Evolutionary conservation across 148 eudicot genomes (phyloP), one percentile per base, ranked within the genome.

Genomic region (Chenopodium suecicum): DNA sequence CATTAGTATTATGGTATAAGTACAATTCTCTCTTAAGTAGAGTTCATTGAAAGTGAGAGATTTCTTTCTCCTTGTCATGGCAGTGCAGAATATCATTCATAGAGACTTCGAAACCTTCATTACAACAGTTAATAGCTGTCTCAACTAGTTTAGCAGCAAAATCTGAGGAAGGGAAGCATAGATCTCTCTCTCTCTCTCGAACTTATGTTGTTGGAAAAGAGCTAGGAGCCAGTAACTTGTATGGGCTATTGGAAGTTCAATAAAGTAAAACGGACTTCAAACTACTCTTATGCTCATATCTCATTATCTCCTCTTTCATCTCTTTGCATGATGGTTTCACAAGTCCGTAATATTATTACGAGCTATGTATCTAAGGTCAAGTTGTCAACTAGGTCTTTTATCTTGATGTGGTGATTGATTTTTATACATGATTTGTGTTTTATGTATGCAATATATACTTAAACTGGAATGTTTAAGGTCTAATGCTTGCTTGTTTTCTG

Each of bases 401-500:
- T 60, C 71, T 31, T 67, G 16, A 27, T 6, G 14, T 11, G 41
- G 14, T 67, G 34, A 25, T 4, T 67, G 41, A 2, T 11, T 27
- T 67, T 16, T 29, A 64, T n/a, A 2, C 9, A 19, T 23, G 68
- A 23, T 64, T 7, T 9, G 10, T 1, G 25, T 23, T 68, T 48
- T 19, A 13, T 27, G 41, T 68, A 41, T 68, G 44, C 52, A 48
- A 48, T 48, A 48, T 68, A 25, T 31, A 11, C 73, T 17, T 34
- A 12, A 32, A 19, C 10, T 32, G 20, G 73, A 70, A 32, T 14
- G 22, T 5, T 6, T 70, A 32, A 34, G n/a, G 20, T 17, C 73
- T 41, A 41, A 41, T 41, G 44, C 44, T 41, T 5, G 44, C 44
- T 41, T 41, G 44, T 41, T 41, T 41, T 85, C 41, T 86, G 41